These are phyloP conservation scores for Plantago coronopus DNA, from an alignment of 305 asterid genomes.

Conservation along the genomic window DNA sequence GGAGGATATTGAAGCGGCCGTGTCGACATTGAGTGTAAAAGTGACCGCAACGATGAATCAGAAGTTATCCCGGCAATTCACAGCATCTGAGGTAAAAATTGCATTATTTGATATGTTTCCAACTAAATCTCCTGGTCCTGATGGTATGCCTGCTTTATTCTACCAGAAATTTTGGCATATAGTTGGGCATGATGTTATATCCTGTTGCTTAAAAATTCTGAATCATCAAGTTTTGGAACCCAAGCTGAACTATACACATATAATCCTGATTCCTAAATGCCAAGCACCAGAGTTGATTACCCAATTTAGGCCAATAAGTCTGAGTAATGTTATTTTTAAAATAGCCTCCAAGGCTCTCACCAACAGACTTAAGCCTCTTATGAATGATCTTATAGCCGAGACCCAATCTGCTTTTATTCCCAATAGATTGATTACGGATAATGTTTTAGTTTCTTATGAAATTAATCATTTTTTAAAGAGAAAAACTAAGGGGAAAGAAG, in stretches of 20 bases:
- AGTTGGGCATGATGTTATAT: not conserved
- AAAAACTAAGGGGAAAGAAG: not conserved
- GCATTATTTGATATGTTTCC: not conserved
- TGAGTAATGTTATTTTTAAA: not conserved
- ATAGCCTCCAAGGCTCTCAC: not conserved
- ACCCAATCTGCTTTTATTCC: not conserved
- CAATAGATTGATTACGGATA: not conserved
- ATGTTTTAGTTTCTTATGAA: not conserved
- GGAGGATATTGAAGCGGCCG: too few species aligned
- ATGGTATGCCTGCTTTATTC: not conserved
- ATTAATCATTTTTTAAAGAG: not conserved
- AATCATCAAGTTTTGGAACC: not conserved
- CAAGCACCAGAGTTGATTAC: not conserved
- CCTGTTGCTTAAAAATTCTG: not conserved
- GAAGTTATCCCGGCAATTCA: too few species aligned
- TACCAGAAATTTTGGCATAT: not conserved
- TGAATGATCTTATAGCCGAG: too few species aligned
- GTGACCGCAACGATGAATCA: too few species aligned
- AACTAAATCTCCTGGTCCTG: not conserved
- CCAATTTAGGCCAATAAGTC: not conserved
- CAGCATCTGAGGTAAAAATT: too few species aligned
- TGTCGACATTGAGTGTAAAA: too few species aligned
- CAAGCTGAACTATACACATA: not conserved
- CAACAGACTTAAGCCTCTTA: not conserved
- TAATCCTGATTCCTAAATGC: not conserved